Evolutionary conservation across 176 grass and related monocot species (phyloP), one percentile per base, ranked within the genome.

Genomic region (Raddia guianensis): DNA sequence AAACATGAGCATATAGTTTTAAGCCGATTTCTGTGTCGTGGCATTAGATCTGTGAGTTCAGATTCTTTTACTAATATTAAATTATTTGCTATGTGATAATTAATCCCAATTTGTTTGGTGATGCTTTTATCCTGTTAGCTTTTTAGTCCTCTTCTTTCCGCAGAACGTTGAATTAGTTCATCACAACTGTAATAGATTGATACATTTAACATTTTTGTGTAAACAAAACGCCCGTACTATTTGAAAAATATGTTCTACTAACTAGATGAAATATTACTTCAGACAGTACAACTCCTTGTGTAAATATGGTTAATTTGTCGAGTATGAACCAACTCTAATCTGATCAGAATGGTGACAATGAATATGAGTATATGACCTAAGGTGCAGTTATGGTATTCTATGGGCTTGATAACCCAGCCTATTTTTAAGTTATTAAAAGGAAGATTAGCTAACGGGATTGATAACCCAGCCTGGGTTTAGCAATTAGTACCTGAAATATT

Each of bases 31-130:
- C 10, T 44, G 4, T 53, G 51, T n/a, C 27, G 53, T 45, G n/a
- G 54, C 50, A 70, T 61, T 74, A 40, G 27, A 75, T 74, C 32
- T 51, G 77, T 50, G 43, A 49, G 21, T 55, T 46, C 64, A 64
- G 16, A 12, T 48, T 32, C 53, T 42, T 49, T 12, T 34, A 70
- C 12, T 71, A 34, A 49, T 27, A 35, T 49, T 70, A 46, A 60
- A 27, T 27, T 27, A 27, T 27, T 27, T 14, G 3, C 55, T 8
- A 2, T 51, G 5, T 40, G 37, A 49, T 49, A 37, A 71, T 18
- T 9, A 15, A 48, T 58, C 42, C 54, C 9, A 18, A 57, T 57
- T 60, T 75, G 12, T 13, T 9, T 59, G 59, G 15, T 49, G n/a
- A 35, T 48, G 20, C 16, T 35, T 45, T 45, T 19, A 2, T 5